These are phyloP conservation scores for Penicillium fuscoglaucum DNA, from an alignment of 2,329 filamentous ascomycete species.

Conservation along the genomic window DNA sequence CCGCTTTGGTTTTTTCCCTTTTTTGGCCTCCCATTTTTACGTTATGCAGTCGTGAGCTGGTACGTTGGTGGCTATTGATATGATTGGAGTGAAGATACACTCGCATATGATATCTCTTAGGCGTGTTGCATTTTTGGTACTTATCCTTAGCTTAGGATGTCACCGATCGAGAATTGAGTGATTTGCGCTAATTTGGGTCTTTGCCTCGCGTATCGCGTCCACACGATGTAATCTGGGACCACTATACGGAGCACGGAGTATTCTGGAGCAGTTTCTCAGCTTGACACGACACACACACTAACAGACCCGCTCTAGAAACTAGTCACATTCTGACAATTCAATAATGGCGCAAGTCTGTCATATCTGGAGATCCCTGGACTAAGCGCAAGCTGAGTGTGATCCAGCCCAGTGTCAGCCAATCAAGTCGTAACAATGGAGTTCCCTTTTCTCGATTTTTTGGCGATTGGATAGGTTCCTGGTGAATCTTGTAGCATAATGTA, in stretches of 20 bases:
- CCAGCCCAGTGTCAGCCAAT: constrained; percentile 5
- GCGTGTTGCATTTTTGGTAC: constrained; percentile 3
- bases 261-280: constrained; percentile 2
- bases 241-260: not conserved
- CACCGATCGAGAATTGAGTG: not conserved
- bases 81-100: constrained; percentile 17
- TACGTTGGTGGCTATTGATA: not conserved
- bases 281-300: constrained; percentile 5
- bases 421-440: constrained; percentile 5
- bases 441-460: not conserved
- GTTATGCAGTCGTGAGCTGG: not conserved
- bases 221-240: not conserved
- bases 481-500: not conserved
- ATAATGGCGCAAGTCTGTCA: constrained; percentile 10
- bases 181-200: not conserved
- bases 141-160: too few relatives aligned
- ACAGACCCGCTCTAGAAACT: constrained; percentile 9
- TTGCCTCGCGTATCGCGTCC: not conserved
- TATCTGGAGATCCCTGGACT: constrained; percentile 16
- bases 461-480: not conserved
- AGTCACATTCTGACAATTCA: constrained; percentile 10
- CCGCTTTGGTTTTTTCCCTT: not conserved
- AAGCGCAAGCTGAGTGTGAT: constrained; percentile 5
- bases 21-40: not conserved
- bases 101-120: constrained; percentile 39